Conservation (phyloP, 2,329 filamentous ascomycete species). For the Albifimbria verrucaria region DNA sequence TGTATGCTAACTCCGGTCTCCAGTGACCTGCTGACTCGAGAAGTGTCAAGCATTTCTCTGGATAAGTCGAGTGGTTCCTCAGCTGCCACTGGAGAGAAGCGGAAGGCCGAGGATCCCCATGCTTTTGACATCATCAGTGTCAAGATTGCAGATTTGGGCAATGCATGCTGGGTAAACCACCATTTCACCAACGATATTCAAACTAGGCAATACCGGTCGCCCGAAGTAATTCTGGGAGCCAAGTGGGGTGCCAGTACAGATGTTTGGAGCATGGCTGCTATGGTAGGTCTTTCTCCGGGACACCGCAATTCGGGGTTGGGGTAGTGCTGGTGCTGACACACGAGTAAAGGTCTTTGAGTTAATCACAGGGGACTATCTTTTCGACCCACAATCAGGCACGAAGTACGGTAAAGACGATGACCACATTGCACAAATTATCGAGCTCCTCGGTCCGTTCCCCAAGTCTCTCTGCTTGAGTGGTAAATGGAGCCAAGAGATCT, state of each 20-base stretch:
- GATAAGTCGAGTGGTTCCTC: constrained; percentile 63
- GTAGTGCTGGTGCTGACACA: no score
- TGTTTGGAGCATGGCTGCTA: constrained; percentile 98
- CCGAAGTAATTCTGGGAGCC: constrained; percentile 91
- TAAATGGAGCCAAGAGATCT: constrained; percentile 98
- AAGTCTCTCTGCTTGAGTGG: constrained; percentile 88
- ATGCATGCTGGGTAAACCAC: constrained; percentile 97
- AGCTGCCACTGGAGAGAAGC: constrained; percentile 59
- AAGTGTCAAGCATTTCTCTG: constrained; percentile 91
- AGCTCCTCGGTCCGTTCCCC: constrained; percentile 89
- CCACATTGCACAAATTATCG: constrained; percentile 98
- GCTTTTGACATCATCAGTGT: constrained; percentile 81
- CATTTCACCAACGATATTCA: constrained; percentile 99
- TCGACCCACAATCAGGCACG: constrained; percentile 95
- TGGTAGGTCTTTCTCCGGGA: constrained; percentile 77
- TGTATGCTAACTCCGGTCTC: background rate
- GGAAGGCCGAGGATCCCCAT: constrained; percentile 54
- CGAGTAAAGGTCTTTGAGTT: constrained; percentile 79
- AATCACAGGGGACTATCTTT: constrained; percentile 97
- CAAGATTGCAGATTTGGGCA: constrained; percentile 97
- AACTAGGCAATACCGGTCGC: constrained; percentile 93
- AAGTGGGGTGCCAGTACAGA: constrained; percentile 99
- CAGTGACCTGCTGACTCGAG: constrained; percentile 84
- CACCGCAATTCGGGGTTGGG: no score
- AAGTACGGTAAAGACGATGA: constrained; percentile 99